Evolutionary conservation across 257 asterid genomes (phyloP).

Genomic region (Penstemon davidsonii): DNA sequence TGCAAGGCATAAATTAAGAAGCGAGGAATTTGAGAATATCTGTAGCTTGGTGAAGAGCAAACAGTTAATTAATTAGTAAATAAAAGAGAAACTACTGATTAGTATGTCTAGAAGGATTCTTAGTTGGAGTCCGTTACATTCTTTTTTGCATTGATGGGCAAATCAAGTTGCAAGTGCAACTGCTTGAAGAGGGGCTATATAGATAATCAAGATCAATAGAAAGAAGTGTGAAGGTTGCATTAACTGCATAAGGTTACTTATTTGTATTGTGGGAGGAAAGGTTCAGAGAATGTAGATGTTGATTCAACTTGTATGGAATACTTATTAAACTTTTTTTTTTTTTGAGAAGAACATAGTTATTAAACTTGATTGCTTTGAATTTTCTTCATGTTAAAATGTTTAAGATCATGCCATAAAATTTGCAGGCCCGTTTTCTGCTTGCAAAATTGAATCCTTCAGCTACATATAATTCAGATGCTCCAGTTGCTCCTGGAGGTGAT

Average conservation of each 20-base stretch:
- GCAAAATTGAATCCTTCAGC: conserved; percentile 98
- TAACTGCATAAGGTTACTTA: conserved; percentile 18
- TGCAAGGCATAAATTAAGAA: too few relatives aligned
- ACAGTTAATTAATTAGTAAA: neutral
- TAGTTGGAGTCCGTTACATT: too few relatives aligned
- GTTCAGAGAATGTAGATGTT: conserved; percentile 5
- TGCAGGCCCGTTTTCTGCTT: conserved; percentile 94
- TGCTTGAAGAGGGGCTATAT: neutral
- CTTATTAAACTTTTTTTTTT: too few relatives aligned
- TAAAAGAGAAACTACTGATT: conserved; percentile 6
- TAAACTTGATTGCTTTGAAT: conserved; percentile 12
- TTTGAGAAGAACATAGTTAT: neutral
- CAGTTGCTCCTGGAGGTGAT: conserved; percentile 75
- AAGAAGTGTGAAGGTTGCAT: neutral
- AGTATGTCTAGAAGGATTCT: neutral
- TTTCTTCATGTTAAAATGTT: conserved; percentile 18
- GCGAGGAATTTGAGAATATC: neutral
- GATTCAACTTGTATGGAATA: neutral
- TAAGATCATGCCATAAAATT: conserved; percentile 20
- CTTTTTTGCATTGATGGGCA: neutral
- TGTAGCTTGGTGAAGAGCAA: neutral
- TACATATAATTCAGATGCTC: conserved; percentile 75
- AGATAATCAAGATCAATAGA: neutral
- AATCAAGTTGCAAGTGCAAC: conserved; percentile 3
- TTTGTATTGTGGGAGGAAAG: neutral